Conservation (phyloP, 1,284 basidiomycete genomes). For the Ceratobasidium sp. region DNA sequence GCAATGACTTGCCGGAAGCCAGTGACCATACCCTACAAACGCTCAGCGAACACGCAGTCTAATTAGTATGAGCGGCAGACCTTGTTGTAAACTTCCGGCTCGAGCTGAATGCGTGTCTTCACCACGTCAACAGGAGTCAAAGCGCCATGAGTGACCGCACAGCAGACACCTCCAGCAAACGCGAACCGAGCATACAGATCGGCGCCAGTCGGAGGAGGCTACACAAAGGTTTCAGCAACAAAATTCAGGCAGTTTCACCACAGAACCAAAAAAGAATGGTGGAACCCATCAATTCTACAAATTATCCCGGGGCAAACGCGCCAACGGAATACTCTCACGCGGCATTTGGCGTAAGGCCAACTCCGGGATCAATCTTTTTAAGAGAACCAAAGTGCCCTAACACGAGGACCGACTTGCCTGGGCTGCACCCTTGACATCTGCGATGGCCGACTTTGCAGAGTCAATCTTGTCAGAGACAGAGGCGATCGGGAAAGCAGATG, state of each 20-base stretch:
- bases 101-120: slow-evolving; percentile 98
- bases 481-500: slow-evolving; percentile 59
- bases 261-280: not conserved
- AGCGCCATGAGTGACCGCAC: slow-evolving; percentile 93
- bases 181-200: slow-evolving; percentile 66
- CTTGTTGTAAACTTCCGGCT: slow-evolving; percentile 69
- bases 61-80: slow-evolving; percentile 53
- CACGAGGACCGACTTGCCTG: slow-evolving; percentile 51
- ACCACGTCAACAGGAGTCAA: slow-evolving; percentile 94
- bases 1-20: slow-evolving; percentile 82
- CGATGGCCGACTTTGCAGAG: slow-evolving; percentile 48
- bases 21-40: slow-evolving; percentile 73
- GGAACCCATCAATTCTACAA: not conserved
- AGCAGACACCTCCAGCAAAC: slow-evolving; percentile 91
- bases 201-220: slow-evolving; percentile 55
- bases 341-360: not conserved
- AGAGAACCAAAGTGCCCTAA: not conserved
- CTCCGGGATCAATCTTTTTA: too few relatives aligned
- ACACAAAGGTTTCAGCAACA: slow-evolving; percentile 12
- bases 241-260: not conserved
- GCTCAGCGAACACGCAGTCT: slow-evolving; percentile 12
- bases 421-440: slow-evolving; percentile 55
- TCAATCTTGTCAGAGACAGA: slow-evolving; percentile 58
- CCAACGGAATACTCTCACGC: not conserved
- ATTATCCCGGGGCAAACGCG: not conserved